Conservation (phyloP, 441 rosid genomes). For the Brassica hybrid region DNA sequence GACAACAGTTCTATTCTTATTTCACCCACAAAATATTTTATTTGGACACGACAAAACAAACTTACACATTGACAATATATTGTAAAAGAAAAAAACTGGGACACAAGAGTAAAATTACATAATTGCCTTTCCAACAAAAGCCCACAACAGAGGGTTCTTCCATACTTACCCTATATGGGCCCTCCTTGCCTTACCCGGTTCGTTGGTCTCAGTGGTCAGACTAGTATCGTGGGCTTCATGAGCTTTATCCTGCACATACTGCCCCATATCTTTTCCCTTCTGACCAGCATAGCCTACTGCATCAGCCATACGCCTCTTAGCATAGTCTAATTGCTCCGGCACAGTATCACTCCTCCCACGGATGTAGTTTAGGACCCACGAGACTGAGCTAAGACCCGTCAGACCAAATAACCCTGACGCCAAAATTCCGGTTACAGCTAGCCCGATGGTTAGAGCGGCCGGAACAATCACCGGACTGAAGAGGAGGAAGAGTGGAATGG, state of each 20-base stretch:
- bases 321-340: constrained; percentile 57
- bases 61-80: constrained; percentile 23
- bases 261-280: constrained; percentile 73
- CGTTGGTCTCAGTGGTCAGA: constrained; percentile 12
- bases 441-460: constrained; percentile 53
- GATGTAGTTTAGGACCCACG: constrained; percentile 54
- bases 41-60: constrained; percentile 33
- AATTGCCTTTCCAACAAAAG: background rate
- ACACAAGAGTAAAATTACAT: constrained; percentile 19
- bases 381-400: constrained; percentile 63
- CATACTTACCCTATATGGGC: background rate
- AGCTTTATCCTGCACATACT: constrained; percentile 41
- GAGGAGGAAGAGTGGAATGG: constrained; percentile 69
- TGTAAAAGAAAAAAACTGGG: constrained; percentile 10
- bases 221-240: constrained; percentile 31
- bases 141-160: background rate
- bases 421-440: constrained; percentile 59
- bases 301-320: constrained; percentile 58
- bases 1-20: constrained; percentile 18
- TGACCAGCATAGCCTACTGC: constrained; percentile 53
- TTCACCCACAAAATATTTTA: constrained; percentile 26
- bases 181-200: constrained; percentile 12
- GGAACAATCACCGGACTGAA: constrained; percentile 87
- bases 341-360: constrained; percentile 44
- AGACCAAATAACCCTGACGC: constrained; percentile 69